phyloP scores from a whole-genome alignment of 192 early-diverging fungal species.

The Backusella macrospora region DNA sequence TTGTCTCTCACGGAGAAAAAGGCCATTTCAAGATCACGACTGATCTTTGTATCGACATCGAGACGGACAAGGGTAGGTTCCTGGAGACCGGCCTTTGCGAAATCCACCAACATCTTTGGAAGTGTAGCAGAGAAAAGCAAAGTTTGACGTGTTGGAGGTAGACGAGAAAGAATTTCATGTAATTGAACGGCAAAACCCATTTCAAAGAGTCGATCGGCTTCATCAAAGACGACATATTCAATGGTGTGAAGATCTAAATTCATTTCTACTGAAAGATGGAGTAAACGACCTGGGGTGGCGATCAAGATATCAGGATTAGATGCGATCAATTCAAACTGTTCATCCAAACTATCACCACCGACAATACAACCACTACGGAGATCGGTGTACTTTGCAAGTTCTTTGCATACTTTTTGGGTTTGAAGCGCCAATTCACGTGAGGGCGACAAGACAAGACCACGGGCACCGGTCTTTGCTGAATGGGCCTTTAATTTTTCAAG shows the following conservation, averaged over 20 bases:
- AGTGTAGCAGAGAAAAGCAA: conserved; percentile 96
- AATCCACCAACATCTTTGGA: conserved; percentile 91
- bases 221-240: conserved; percentile 97
- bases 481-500: conserved; percentile 86
- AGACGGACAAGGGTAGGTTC: conserved; percentile 92
- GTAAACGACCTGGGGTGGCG: conserved; percentile 81
- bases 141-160: conserved; percentile 88
- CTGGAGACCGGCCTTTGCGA: conserved; percentile 94
- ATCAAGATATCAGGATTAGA: conserved; percentile 93
- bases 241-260: conserved; percentile 84
- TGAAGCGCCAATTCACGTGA: conserved; percentile 96
- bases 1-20: conserved; percentile 86
- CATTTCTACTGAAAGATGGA: conserved; percentile 92
- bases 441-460: conserved; percentile 87
- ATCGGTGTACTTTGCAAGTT: conserved; percentile 93
- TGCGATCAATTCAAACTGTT: conserved; percentile 93
- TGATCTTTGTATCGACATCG: conserved; percentile 95
- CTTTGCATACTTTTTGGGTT: conserved; percentile 92
- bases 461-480: conserved; percentile 83
- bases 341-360: conserved; percentile 96
- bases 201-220: conserved; percentile 98
- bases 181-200: conserved; percentile 96
- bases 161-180: conserved; percentile 83
- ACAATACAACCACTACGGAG: conserved; percentile 86
- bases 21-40: conserved; percentile 90